Conservation (phyloP, 2,329 filamentous ascomycete species). For the Curvularia sp. region DNA sequence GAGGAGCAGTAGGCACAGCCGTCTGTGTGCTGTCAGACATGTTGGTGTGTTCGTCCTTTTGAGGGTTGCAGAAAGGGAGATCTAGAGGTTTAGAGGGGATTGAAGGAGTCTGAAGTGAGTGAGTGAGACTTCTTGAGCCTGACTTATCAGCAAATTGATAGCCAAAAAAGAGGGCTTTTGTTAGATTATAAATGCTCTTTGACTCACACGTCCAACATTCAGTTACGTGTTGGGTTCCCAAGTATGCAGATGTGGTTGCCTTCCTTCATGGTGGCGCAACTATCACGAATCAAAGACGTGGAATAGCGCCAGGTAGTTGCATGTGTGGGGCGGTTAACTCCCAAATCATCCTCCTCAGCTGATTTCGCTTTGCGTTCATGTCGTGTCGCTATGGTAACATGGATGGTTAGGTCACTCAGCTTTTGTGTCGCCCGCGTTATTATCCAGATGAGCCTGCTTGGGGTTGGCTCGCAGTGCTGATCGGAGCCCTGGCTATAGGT, state of each 20-base stretch:
- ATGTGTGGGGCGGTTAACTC: not conserved
- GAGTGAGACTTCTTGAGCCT: no score
- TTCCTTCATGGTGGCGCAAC: not conserved
- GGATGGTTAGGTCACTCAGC: not conserved
- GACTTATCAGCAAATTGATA: no score
- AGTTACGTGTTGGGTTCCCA: not conserved
- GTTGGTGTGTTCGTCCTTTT: not conserved
- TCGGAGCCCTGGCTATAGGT: not conserved
- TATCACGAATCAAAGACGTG: not conserved
- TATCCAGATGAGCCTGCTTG: not conserved
- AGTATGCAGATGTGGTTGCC: not conserved
- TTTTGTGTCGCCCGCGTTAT: not conserved
- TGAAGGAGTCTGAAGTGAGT: not conserved
- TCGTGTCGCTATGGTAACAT: not conserved
- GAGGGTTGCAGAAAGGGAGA: no score
- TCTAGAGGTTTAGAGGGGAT: no score
- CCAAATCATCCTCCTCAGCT: no score
- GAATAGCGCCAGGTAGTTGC: not conserved
- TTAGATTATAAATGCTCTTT: no score
- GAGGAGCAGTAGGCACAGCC: conserved; percentile 2
- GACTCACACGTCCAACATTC: not conserved
- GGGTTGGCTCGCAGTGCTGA: not conserved
- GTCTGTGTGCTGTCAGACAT: not conserved
- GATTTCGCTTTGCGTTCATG: conserved; percentile 1
- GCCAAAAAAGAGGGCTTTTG: no score